phyloP scores from a whole-genome alignment of 495 filamentous ascomycete genomes.

The Cetradonia linearis region DNA sequence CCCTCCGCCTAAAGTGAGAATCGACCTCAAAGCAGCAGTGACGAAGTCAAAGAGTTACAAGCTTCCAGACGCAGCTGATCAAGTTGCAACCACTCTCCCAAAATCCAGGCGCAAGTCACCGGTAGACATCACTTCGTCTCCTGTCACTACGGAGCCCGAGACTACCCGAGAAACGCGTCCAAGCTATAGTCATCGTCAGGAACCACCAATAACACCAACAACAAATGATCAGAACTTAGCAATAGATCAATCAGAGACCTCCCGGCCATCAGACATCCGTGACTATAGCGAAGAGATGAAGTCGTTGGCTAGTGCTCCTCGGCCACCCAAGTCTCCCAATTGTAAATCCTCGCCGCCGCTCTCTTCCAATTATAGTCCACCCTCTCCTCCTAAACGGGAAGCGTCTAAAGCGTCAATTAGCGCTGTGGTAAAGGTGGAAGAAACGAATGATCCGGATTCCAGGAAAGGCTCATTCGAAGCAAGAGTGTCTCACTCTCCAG shows the following conservation, averaged over 20 bases:
- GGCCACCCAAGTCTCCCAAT: not conserved
- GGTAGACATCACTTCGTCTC: not conserved
- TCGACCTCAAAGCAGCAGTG: not conserved
- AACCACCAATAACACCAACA: not conserved
- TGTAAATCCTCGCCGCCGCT: not conserved
- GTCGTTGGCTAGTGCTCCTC: not conserved
- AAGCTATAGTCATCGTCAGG: too few relatives aligned
- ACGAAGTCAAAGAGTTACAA: not conserved
- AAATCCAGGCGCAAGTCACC: not conserved
- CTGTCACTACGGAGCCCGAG: not conserved
- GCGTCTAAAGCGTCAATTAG: not conserved
- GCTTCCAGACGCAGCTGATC: too few relatives aligned
- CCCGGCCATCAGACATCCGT: not conserved
- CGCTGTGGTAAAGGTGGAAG: not conserved
- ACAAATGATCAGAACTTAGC: not conserved
- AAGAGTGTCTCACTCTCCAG: not conserved
- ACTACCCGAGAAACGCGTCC: too few relatives aligned
- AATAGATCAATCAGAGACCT: not conserved
- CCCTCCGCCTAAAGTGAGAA: not conserved
- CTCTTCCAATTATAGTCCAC: not conserved
- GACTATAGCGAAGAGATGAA: not conserved
- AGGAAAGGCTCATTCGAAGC: not conserved
- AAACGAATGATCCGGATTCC: too few relatives aligned
- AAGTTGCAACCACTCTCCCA: not conserved
- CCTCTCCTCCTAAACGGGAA: not conserved